phyloP scores from a whole-genome alignment of 306 rosid genomes.

The Cucurbita pepo region DNA sequence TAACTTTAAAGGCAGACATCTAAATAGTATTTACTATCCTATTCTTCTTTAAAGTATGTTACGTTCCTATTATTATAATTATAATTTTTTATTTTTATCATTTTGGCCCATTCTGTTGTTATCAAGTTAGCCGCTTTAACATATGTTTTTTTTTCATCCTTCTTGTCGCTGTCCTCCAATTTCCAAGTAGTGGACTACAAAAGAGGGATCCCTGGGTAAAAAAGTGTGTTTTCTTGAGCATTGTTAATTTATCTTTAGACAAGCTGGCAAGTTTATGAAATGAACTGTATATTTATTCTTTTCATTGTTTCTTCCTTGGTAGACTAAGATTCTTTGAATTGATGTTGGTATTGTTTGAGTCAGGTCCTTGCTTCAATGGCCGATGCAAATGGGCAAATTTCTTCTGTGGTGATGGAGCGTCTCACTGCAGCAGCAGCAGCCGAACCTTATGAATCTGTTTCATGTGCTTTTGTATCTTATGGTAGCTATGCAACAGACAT shows the following conservation, averaged over 20 bases:
- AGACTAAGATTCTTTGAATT: slow-evolving; percentile 5
- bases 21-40: not conserved
- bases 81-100: too few relatives aligned
- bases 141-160: too few relatives aligned
- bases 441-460: slow-evolving; percentile 78
- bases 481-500: slow-evolving; percentile 77
- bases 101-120: too few relatives aligned
- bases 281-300: not conserved
- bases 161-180: not conserved
- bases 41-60: too few relatives aligned
- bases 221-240: not conserved
- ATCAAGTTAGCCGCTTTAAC: not conserved
- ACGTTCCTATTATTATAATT: too few relatives aligned
- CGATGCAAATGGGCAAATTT: slow-evolving; percentile 74
- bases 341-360: slow-evolving; percentile 11
- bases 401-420: slow-evolving; percentile 61
- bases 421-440: slow-evolving; percentile 98
- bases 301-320: slow-evolving; percentile 1
- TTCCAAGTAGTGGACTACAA: not conserved
- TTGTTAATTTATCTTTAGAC: not conserved
- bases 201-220: not conserved
- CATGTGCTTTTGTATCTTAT: slow-evolving; percentile 87
- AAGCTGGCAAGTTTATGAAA: not conserved
- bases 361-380: slow-evolving; percentile 92
- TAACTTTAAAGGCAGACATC: not conserved